Evolutionary conservation across 2,329 filamentous ascomycete species (phyloP).

Genomic region (Botrytis paeoniae): DNA sequence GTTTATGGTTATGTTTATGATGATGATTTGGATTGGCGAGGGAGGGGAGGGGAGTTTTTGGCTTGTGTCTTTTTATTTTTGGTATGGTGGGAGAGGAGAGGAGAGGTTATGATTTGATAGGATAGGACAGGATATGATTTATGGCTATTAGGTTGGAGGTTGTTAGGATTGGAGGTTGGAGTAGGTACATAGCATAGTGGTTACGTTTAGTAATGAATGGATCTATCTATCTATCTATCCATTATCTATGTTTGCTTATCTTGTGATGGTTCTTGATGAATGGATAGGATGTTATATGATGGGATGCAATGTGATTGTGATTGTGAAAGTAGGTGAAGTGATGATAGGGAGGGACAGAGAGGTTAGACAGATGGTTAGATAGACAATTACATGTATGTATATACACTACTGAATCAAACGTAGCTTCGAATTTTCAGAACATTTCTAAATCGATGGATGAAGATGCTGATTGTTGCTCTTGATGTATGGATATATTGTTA

Average conservation of each 20-base stretch:
- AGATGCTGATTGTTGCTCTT: too few relatives aligned
- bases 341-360: not conserved
- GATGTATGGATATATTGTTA: too few relatives aligned
- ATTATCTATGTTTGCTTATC: not conserved
- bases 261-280: not conserved
- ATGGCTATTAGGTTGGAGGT: not conserved
- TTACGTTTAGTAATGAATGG: not conserved
- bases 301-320: not conserved
- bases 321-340: not conserved
- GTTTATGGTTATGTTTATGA: constrained; percentile 1
- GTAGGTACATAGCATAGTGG: not conserved
- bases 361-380: not conserved
- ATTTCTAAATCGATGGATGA: too few relatives aligned
- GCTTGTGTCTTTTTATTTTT: not conserved
- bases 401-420: too few relatives aligned
- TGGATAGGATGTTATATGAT: not conserved
- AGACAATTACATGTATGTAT: not conserved
- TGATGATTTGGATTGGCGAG: constrained; percentile 4
- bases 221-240: not conserved
- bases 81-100: not conserved
- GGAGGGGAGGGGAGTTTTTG: not conserved
- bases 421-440: too few relatives aligned
- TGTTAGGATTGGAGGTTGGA: not conserved
- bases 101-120: not conserved
- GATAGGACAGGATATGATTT: not conserved